Base-by-base conservation (phyloP, 805 yeast species). In the Wickerhamiella bombiphila region DNA sequence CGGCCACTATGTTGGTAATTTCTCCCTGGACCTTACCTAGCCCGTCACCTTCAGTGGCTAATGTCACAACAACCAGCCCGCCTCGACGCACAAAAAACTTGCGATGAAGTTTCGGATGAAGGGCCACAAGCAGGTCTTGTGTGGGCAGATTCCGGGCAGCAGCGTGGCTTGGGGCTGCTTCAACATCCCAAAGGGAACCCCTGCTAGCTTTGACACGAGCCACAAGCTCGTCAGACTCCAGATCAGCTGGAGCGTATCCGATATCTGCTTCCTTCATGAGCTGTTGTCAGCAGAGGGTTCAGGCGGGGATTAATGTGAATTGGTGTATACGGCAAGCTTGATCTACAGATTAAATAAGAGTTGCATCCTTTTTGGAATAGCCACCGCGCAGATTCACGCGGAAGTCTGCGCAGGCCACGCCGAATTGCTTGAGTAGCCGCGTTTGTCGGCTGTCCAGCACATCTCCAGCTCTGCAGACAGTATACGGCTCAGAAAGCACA, bases 341-440 rank as follows among this genome's bases (percentile, higher is more conserved):
- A 13, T 17, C 5, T 17, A 13, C 21, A 13, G 5, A 30, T 15
- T 30, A 7, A 15, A 30, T 7, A 7, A 22, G 26, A 14, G 17
- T 30, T 13, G 81, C 83, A 41, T 70, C 75, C 56, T 79, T 76
- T 36, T 48, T 47, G 36, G 54, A 52, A 56, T 80, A 88, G 58
- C 69, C 81, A 15, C 91, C 95, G 49, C 75, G 61, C 45, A 80
- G 63, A 50, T 73, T 69, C 37, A 91, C 93, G 59, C 76, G 82
- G 63, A 88, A 91, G 55, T 81, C 85, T 32, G 95, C 70, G 39
- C 85, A 83, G 9, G 96, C 96, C 41, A 93, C 73, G 53, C 99
- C 99, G 59, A 91, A 93, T 50, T 82, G 91, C 62, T 91, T 91
- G 58, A 91, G 68, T 39, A 91, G 74, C 48, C 91, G 70, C 18